Conservation (phyloP, 805 yeast species). For the Allodekkera sacchari region DNA sequence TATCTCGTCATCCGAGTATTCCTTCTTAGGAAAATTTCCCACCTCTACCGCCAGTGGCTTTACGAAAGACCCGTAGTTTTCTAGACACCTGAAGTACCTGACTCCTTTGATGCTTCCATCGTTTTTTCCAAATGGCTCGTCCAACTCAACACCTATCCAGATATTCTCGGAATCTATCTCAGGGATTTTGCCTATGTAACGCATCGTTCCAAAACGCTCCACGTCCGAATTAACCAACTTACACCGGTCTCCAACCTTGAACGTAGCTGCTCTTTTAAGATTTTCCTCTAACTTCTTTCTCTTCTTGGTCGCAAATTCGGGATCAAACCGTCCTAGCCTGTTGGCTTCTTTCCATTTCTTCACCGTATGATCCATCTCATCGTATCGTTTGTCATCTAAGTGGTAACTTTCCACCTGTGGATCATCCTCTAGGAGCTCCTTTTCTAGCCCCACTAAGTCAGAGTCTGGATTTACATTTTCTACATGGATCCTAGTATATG, state of each 20-base stretch:
- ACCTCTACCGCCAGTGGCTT: slow-evolving; percentile 60
- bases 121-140: slow-evolving; percentile 81
- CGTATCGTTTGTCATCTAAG: slow-evolving; percentile 56
- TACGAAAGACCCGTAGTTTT: slow-evolving; percentile 69
- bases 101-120: slow-evolving; percentile 65
- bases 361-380: slow-evolving; percentile 51
- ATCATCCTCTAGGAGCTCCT: slow-evolving; percentile 18
- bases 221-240: slow-evolving; percentile 27
- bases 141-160: slow-evolving; percentile 86
- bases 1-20: slow-evolving; percentile 7
- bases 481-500: slow-evolving; percentile 44
- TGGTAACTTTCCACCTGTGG: slow-evolving; percentile 29
- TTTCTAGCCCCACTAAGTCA: slow-evolving; percentile 24
- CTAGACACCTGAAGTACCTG: slow-evolving; percentile 46
- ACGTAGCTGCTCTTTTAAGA: slow-evolving; percentile 22
- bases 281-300: slow-evolving; percentile 16
- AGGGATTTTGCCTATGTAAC: slow-evolving; percentile 60
- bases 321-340: slow-evolving; percentile 66
- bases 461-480: slow-evolving; percentile 48
- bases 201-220: slow-evolving; percentile 64
- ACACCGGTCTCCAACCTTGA: slow-evolving; percentile 48
- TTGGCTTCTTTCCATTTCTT: slow-evolving; percentile 68
- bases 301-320: slow-evolving; percentile 30
- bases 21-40: slow-evolving; percentile 54
- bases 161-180: slow-evolving; percentile 42